These are phyloP conservation scores for Euphorbia lathyris DNA, from an alignment of 345 rosid genomes.

Conservation along the genomic window DNA sequence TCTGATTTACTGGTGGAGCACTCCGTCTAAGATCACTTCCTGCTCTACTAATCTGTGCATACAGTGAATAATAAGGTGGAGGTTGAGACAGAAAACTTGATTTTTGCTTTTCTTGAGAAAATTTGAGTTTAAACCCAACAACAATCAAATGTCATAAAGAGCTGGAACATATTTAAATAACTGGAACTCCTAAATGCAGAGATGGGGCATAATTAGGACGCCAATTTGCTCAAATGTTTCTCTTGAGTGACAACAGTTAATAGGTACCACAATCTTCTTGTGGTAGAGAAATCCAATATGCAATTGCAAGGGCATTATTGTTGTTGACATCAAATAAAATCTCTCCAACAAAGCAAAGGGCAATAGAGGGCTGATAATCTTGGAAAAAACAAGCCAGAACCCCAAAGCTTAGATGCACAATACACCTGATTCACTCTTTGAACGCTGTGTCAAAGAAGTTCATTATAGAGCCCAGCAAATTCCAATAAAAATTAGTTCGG, in stretches of 20 bases:
- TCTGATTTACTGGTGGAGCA: neutral
- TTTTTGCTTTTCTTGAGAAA: neutral
- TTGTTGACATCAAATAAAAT: neutral
- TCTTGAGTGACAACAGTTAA: neutral
- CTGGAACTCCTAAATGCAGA: too few relatives aligned
- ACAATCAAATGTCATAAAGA: neutral
- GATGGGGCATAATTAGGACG: neutral
- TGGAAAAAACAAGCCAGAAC: neutral
- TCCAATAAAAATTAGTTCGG: too few relatives aligned
- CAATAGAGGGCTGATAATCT: too few relatives aligned
- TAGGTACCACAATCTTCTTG: neutral
- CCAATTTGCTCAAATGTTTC: neutral
- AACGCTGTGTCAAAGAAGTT: too few relatives aligned
- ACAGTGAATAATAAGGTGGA: neutral
- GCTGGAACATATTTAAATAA: neutral
- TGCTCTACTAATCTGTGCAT: neutral
- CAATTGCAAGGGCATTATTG: neutral
- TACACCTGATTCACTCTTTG: too few relatives aligned
- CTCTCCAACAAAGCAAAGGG: neutral
- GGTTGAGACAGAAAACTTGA: neutral
- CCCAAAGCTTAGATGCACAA: neutral
- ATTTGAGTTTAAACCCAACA: neutral
- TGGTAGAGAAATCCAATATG: too few relatives aligned
- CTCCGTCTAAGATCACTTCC: neutral
- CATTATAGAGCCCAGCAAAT: too few relatives aligned